These are phyloP conservation scores for Ophiocordyceps australis DNA, from an alignment of 2,329 filamentous ascomycete genomes.

Conservation along the genomic window DNA sequence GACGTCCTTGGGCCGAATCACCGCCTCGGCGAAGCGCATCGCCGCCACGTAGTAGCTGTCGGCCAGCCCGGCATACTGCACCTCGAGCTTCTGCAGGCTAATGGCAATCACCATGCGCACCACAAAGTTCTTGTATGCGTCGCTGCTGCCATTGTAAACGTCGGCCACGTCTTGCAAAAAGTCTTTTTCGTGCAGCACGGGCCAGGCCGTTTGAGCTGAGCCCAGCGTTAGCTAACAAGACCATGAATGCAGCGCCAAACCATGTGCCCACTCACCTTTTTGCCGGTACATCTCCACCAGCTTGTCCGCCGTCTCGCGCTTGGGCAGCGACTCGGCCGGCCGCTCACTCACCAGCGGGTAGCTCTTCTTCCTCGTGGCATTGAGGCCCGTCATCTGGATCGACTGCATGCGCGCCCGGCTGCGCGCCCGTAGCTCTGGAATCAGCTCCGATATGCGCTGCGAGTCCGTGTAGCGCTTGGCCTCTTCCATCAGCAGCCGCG, in stretches of 20 bases:
- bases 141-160: slow-evolving; percentile 58
- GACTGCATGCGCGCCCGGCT: slow-evolving; percentile 39
- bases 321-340: slow-evolving; percentile 60
- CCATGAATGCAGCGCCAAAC: not conserved
- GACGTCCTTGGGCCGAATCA: slow-evolving; percentile 75
- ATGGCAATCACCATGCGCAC: slow-evolving; percentile 87
- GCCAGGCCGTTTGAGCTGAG: slow-evolving; percentile 72
- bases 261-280: slow-evolving; percentile 39
- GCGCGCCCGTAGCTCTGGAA: slow-evolving; percentile 52
- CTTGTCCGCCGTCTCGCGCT: slow-evolving; percentile 53
- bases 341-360: slow-evolving; percentile 82
- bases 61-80: slow-evolving; percentile 78
- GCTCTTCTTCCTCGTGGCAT: slow-evolving; percentile 55
- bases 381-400: slow-evolving; percentile 27
- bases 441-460: slow-evolving; percentile 79
- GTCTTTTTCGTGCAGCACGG: slow-evolving; percentile 67
- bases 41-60: slow-evolving; percentile 91
- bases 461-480: slow-evolving; percentile 87
- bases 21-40: slow-evolving; percentile 64
- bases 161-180: slow-evolving; percentile 62
- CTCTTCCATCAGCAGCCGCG: slow-evolving; percentile 85
- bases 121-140: slow-evolving; percentile 76
- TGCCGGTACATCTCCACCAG: slow-evolving; percentile 74
- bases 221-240: slow-evolving; percentile 5
- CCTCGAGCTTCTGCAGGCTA: slow-evolving; percentile 80